These are phyloP conservation scores for Agaricus sinodeliciosus DNA, from an alignment of 768 basidiomycete species.

Conservation along the genomic window DNA sequence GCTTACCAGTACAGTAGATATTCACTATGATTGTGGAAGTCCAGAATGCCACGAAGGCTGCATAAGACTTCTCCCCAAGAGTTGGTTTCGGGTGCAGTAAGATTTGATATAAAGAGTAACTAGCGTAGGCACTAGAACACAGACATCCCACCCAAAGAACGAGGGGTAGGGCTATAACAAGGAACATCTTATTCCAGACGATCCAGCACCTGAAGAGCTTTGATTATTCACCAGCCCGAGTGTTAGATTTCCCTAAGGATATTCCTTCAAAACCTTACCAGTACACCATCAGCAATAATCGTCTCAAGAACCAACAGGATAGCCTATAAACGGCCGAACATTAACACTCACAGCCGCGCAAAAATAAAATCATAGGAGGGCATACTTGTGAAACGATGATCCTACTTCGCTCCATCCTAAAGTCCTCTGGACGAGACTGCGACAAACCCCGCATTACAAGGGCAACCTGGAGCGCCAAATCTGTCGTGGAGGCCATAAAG, in stretches of 20 bases:
- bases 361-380: background rate
- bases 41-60: conserved; percentile 11
- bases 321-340: background rate
- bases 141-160: conserved; percentile 13
- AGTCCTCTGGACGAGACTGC: background rate
- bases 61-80: background rate
- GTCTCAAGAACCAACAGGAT: conserved; percentile 7
- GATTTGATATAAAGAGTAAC: background rate
- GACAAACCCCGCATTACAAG: conserved; percentile 10
- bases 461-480: conserved; percentile 11
- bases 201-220: conserved; percentile 17
- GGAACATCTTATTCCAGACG: conserved; percentile 10
- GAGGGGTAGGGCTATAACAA: conserved; percentile 10
- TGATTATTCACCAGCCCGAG: background rate
- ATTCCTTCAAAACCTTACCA: conserved; percentile 6
- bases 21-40: conserved; percentile 13
- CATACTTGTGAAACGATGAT: conserved; percentile 12
- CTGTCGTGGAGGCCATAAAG: conserved; percentile 11
- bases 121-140: conserved; percentile 1
- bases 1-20: conserved; percentile 16
- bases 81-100: background rate
- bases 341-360: background rate
- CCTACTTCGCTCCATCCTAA: conserved; percentile 5
- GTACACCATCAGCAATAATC: conserved; percentile 11
- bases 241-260: background rate